phyloP scores from a whole-genome alignment of 2,329 filamentous ascomycete species.

The Huntiella moniliformis region DNA sequence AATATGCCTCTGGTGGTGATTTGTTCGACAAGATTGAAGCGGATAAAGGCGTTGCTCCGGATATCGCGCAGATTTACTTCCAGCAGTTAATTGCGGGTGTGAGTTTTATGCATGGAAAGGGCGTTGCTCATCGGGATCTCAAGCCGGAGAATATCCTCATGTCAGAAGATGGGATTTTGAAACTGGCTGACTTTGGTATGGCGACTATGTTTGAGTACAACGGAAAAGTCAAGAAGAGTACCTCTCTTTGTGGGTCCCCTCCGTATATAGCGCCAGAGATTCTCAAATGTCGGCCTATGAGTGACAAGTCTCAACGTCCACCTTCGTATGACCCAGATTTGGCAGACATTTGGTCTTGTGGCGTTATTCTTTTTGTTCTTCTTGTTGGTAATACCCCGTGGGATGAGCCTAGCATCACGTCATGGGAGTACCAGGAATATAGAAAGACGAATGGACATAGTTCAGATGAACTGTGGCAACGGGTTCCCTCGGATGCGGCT shows the following conservation, averaged over 20 bases:
- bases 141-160: conserved; percentile 93
- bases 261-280: conserved; percentile 97
- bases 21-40: conserved; percentile 99
- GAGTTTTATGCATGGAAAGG: conserved; percentile 88
- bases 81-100: conserved; percentile 77
- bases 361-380: conserved; percentile 91
- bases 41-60: conserved; percentile 81
- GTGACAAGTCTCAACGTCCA: conserved; percentile 26
- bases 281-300: conserved; percentile 28
- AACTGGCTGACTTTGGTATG: conserved; percentile 92
- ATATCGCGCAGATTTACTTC: conserved; percentile 95
- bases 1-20: conserved; percentile 85
- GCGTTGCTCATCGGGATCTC: conserved; percentile 78
- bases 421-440: conserved; percentile 86
- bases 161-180: conserved; percentile 66
- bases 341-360: conserved; percentile 92
- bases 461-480: conserved; percentile 68
- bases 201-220: conserved; percentile 86
- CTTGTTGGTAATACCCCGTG: conserved; percentile 93
- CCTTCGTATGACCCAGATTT: conserved; percentile 52
- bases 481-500: conserved; percentile 52
- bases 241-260: conserved; percentile 84
- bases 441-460: conserved; percentile 61
- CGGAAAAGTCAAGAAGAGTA: conserved; percentile 61
- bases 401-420: conserved; percentile 74